Base-by-base conservation (phyloP, 176 grass and related monocot species). In the Carex scoparia region DNA sequence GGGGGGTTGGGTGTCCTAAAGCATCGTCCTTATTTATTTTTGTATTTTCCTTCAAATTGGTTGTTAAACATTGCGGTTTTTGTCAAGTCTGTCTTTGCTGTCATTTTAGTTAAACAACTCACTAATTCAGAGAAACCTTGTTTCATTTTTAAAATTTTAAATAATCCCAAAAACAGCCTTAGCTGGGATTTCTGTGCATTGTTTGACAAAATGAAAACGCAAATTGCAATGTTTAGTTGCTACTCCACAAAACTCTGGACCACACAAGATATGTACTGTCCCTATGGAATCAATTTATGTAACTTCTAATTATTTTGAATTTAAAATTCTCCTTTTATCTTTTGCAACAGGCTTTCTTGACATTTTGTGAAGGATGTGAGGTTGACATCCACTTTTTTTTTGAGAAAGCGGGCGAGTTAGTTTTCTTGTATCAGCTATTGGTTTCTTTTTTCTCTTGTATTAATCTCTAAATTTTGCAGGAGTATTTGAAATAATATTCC, bases 301-400 rank as follows among this genome's bases (percentile, higher is more conserved):
- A 14, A 38, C 15, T 40, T 8, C 65, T 82, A 16, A 31, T 19
- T 78, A 65, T 87, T 62, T 54, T 74, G 49, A 51, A 61, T 74
- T 54, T 77, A 70, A 58, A 14, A n/a, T 1, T 85, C 5, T 66
- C 59, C 79, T 15, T 80, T 4, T 78, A 42, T 51, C 37, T 54
- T 84, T 84, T 88, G 23, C 33, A 74, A 82, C 86, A 99, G 96
- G 93, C 96, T 55, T 94, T 98, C 81, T 89, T 95, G 79, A 81
- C 90, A 80, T 94, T 99, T 83, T 99, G 90, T 89, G 96, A 99
- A 90, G 91, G 88, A 68, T 99, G 91, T 70, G 96, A 99, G 67
- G 81, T 95, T 89, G 91, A 95, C 68, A 91, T 95, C 74, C 88
- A 94, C 68, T 32, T 95, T 69, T 92, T 95, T 71, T 99, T 95